phyloP scores from a whole-genome alignment of 805 yeast species.

The Suhomyces sp. region DNA sequence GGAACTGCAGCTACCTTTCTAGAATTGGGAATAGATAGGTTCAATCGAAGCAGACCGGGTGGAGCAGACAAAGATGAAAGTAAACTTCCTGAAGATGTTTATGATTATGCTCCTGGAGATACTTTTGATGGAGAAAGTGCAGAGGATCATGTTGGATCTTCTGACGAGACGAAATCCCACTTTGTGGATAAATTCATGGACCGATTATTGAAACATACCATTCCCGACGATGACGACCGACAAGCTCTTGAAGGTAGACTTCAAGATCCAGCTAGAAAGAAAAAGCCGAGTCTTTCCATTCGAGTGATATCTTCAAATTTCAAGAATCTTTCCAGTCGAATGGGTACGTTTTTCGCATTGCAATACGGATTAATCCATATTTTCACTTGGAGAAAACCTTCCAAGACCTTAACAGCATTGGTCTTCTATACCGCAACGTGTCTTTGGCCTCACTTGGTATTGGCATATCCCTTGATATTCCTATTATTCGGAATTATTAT shows the following conservation, averaged over 20 bases:
- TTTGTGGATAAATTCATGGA: slow-evolving; percentile 61
- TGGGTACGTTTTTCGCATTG: slow-evolving; percentile 55
- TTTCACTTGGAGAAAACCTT: slow-evolving; percentile 73
- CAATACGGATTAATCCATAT: slow-evolving; percentile 63
- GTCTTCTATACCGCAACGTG: slow-evolving; percentile 65
- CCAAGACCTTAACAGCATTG: slow-evolving; percentile 61
- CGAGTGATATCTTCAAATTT: slow-evolving; percentile 56
- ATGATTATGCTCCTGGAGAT: neutral
- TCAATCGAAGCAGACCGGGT: slow-evolving; percentile 3
- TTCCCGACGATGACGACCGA: slow-evolving; percentile 52
- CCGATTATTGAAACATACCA: slow-evolving; percentile 47
- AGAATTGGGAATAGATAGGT: slow-evolving; percentile 30
- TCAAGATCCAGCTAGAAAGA: slow-evolving; percentile 44
- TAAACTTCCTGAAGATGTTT: slow-evolving; percentile 1
- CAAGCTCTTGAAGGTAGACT: slow-evolving; percentile 42
- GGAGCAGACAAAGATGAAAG: neutral
- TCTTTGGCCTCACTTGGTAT: slow-evolving; percentile 65
- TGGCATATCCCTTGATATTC: slow-evolving; percentile 60
- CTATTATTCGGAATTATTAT: slow-evolving; percentile 58
- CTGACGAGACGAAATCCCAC: slow-evolving; percentile 26
- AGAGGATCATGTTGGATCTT: neutral
- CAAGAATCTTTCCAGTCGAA: slow-evolving; percentile 52
- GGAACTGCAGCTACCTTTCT: slow-evolving; percentile 37
- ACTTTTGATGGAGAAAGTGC: neutral
- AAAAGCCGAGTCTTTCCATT: slow-evolving; percentile 57